Conservation (phyloP, 1,284 basidiomycete species). For the Xerocomus cyaneibrunnescens region DNA sequence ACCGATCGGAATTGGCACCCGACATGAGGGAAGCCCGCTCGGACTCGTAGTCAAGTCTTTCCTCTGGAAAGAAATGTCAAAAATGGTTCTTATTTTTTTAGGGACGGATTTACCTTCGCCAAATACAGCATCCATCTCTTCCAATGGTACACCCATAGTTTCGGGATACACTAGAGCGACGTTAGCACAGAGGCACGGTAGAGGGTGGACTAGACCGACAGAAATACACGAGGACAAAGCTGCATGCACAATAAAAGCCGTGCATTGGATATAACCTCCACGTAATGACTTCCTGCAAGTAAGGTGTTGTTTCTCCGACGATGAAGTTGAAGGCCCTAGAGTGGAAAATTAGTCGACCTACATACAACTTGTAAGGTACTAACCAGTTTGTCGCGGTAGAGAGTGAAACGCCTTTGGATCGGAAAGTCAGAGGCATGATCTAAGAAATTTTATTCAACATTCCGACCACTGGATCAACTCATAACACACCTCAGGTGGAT, state of each 20-base stretch:
- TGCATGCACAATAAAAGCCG: conserved; percentile 89
- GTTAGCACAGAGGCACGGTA: background rate
- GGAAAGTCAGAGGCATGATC: conserved; percentile 89
- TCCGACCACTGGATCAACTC: background rate
- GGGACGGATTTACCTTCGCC: conserved; percentile 59
- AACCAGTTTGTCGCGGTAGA: conserved; percentile 76
- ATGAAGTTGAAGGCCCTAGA: conserved; percentile 83
- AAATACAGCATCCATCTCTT: conserved; percentile 83
- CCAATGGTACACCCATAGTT: conserved; percentile 75
- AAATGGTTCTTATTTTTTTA: background rate
- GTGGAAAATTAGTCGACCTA: conserved; percentile 35
- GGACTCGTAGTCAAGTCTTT: conserved; percentile 69
- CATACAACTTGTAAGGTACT: background rate
- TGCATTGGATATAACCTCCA: conserved; percentile 98
- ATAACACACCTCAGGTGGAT: conserved; percentile 71
- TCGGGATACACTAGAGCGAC: conserved; percentile 69
- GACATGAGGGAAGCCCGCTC: conserved; percentile 62
- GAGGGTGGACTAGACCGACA: conserved; percentile 42
- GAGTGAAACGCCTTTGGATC: conserved; percentile 92
- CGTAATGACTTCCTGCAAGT: conserved; percentile 84
- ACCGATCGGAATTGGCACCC: conserved; percentile 38
- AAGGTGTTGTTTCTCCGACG: conserved; percentile 88
- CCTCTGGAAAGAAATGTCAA: conserved; percentile 44
- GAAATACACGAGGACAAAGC: conserved; percentile 84
- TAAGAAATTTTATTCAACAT: conserved; percentile 36